Conservation (phyloP, 768 basidiomycete genomes). For the Pleurotus tuoliensis region DNA sequence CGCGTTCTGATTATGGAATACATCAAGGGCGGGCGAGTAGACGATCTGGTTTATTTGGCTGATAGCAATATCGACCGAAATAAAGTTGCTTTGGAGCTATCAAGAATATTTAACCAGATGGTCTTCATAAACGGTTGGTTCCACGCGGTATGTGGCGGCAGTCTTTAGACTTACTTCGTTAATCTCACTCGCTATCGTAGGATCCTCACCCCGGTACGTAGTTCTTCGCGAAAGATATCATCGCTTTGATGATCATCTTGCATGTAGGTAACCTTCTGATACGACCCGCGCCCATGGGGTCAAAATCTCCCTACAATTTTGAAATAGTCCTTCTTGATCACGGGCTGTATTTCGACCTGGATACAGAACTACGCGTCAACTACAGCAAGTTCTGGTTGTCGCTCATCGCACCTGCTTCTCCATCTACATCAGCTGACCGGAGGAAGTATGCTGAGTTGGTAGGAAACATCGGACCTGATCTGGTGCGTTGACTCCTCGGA, state of each 20-base stretch:
- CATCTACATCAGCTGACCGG: constrained; percentile 60
- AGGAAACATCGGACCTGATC: constrained; percentile 84
- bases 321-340: constrained; percentile 95
- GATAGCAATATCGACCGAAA: constrained; percentile 86
- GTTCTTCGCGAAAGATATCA: not conserved
- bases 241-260: not conserved
- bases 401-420: constrained; percentile 71
- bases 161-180: not conserved
- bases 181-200: constrained; percentile 27
- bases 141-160: constrained; percentile 57
- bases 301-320: constrained; percentile 87
- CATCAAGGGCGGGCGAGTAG: constrained; percentile 84
- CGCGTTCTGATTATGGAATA: constrained; percentile 94
- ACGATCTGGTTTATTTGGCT: constrained; percentile 82
- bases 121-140: constrained; percentile 94
- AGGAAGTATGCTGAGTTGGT: constrained; percentile 87
- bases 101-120: constrained; percentile 91
- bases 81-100: constrained; percentile 86
- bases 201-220: constrained; percentile 81
- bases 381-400: constrained; percentile 90
- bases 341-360: constrained; percentile 90
- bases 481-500: constrained; percentile 49
- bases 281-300: constrained; percentile 57
- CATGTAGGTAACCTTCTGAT: constrained; percentile 83
- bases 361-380: constrained; percentile 72